Evolutionary conservation across 2,329 filamentous ascomycete genomes (phyloP).

Genomic region (Tolypocladium tropicale): DNA sequence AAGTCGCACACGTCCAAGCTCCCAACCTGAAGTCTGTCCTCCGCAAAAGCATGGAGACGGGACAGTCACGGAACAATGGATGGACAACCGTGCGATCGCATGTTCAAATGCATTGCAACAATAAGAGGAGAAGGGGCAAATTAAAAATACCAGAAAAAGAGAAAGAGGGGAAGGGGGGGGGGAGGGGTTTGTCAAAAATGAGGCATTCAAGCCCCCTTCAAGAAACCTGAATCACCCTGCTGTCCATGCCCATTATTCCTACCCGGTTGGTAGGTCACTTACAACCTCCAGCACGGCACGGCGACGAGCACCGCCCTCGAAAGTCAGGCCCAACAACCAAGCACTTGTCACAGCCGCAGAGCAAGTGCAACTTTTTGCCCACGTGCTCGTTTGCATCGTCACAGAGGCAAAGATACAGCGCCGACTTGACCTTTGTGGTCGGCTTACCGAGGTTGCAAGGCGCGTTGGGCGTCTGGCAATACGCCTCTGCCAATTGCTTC

Average conservation of each 20-base stretch:
- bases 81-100: too few relatives aligned
- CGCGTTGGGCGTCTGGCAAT: constrained; percentile 26
- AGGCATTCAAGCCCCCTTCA: too few relatives aligned
- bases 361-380: constrained; percentile 23
- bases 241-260: background rate
- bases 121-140: too few relatives aligned
- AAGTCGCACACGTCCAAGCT: background rate
- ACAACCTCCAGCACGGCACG: constrained; percentile 17
- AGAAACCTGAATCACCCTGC: too few relatives aligned
- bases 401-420: constrained; percentile 29
- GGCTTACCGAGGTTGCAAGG: constrained; percentile 20
- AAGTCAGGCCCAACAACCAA: constrained; percentile 28
- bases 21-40: too few relatives aligned
- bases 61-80: too few relatives aligned
- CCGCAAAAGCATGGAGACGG: too few relatives aligned
- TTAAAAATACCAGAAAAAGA: too few relatives aligned
- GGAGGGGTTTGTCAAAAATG: too few relatives aligned
- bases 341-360: constrained; percentile 29
- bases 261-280: too few relatives aligned
- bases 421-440: constrained; percentile 17
- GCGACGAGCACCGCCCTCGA: constrained; percentile 26
- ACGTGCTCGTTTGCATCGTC: constrained; percentile 18
- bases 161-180: too few relatives aligned
- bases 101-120: too few relatives aligned
- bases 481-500: constrained; percentile 21